These are phyloP conservation scores for Psilocybe subaeruginosa DNA, from an alignment of 768 basidiomycete genomes.

Conservation along the genomic window DNA sequence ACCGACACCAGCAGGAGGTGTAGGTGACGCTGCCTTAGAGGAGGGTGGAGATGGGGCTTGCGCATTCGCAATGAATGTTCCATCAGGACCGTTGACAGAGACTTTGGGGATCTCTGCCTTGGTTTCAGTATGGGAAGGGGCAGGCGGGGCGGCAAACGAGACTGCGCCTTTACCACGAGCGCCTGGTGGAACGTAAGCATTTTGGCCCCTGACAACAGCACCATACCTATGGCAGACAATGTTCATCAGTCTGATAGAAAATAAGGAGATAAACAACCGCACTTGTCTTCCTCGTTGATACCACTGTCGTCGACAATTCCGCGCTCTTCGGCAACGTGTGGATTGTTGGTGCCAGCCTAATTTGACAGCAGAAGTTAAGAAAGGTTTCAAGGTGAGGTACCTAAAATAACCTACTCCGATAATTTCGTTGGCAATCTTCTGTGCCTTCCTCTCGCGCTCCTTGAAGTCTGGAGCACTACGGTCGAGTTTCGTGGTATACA, in stretches of 20 bases:
- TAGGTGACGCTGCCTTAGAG: constrained; percentile 67
- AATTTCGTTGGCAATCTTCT: constrained; percentile 90
- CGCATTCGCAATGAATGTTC: constrained; percentile 41
- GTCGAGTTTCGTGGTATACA: constrained; percentile 94
- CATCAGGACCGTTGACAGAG: constrained; percentile 80
- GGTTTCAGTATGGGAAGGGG: constrained; percentile 25
- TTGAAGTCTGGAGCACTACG: constrained; percentile 83
- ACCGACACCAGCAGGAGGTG: constrained; percentile 38
- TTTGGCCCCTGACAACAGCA: constrained; percentile 85
- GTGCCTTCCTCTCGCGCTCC: constrained; percentile 86
- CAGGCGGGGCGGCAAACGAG: constrained; percentile 11
- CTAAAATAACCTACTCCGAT: constrained; percentile 60
- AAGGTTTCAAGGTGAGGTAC: not conserved
- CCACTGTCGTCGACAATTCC: constrained; percentile 70
- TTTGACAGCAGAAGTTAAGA: constrained; percentile 5
- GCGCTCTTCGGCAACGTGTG: constrained; percentile 92
- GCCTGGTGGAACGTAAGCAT: constrained; percentile 94
- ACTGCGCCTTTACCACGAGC: constrained; percentile 58
- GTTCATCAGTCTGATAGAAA: not conserved
- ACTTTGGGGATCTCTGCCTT: constrained; percentile 69
- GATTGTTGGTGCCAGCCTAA: constrained; percentile 68
- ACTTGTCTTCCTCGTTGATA: constrained; percentile 97
- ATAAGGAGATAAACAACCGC: constrained; percentile 27
- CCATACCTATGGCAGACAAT: constrained; percentile 65
- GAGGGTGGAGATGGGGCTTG: constrained; percentile 49